Conservation (phyloP, 352 stramenopile genomes). For the Globisporangium viniferum region DNA sequence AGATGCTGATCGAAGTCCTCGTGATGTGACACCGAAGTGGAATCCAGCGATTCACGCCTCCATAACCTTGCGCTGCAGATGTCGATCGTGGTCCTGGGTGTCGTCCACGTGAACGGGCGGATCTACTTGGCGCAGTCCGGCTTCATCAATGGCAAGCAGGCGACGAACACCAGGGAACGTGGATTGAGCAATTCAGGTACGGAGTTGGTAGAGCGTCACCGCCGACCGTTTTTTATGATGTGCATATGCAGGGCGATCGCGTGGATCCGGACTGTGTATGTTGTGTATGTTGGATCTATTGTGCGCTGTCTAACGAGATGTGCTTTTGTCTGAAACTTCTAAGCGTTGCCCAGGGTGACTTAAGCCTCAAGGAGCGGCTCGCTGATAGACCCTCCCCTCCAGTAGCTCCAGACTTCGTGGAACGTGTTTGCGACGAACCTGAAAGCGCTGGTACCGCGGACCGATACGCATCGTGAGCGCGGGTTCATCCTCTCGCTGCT, state of each 20-base stretch:
- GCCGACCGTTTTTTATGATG: not conserved
- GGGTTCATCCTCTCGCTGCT: not conserved
- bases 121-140: not conserved
- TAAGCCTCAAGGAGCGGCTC: too few species aligned
- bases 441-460: not conserved
- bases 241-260: not conserved
- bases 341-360: too few species aligned
- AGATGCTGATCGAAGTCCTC: not conserved
- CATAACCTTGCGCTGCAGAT: too few species aligned
- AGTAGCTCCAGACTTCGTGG: not conserved
- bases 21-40: not conserved
- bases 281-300: not conserved
- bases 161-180: not conserved
- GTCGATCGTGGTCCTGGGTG: not conserved
- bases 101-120: not conserved
- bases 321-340: not conserved
- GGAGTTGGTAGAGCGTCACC: not conserved
- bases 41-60: not conserved
- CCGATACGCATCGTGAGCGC: not conserved
- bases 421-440: not conserved
- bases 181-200: not conserved
- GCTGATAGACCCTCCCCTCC: too few species aligned
- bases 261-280: not conserved
- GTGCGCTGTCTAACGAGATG: not conserved
- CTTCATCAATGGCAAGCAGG: not conserved